These are phyloP conservation scores for Vitis hybrid DNA, from an alignment of 177 flowering plant genomes.

Conservation along the genomic window DNA sequence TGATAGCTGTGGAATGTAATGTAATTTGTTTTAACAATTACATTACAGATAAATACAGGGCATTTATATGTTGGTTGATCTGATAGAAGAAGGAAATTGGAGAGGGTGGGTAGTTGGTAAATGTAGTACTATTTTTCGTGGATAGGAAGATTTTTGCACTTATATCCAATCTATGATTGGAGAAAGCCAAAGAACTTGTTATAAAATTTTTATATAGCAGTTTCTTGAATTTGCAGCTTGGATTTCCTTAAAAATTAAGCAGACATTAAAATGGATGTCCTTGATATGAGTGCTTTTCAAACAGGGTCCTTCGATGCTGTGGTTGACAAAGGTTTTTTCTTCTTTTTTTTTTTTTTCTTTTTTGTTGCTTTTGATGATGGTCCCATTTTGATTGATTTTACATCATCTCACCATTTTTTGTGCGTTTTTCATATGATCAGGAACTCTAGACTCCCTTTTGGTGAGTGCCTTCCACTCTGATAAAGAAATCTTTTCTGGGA, in stretches of 20 bases:
- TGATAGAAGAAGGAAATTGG: no score
- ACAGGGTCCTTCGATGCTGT: conserved; percentile 70
- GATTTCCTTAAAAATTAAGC: conserved; percentile 19
- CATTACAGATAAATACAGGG: no score
- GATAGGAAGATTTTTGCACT: no score
- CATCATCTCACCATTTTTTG: no score
- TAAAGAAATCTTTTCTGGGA: conserved; percentile 11
- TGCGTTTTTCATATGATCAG: conserved; percentile 35
- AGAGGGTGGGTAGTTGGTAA: no score
- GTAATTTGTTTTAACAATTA: no score
- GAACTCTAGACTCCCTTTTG: conserved; percentile 86
- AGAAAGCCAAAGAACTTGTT: no score
- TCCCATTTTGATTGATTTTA: conserved; percentile 12
- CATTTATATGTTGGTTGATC: no score
- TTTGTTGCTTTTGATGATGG: not conserved
- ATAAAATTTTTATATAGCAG: not conserved
- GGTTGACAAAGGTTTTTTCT: conserved; percentile 72
- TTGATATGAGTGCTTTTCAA: conserved; percentile 63
- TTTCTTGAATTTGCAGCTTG: not conserved
- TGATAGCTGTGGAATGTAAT: no score
- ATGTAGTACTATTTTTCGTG: no score
- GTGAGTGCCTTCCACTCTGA: conserved; percentile 47
- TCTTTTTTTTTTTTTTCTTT: not conserved
- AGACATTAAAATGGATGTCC: conserved; percentile 78
- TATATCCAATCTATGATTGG: not conserved